These are phyloP conservation scores for Chenopodium album DNA, from an alignment of 148 eudicot genomes.

Conservation along the genomic window DNA sequence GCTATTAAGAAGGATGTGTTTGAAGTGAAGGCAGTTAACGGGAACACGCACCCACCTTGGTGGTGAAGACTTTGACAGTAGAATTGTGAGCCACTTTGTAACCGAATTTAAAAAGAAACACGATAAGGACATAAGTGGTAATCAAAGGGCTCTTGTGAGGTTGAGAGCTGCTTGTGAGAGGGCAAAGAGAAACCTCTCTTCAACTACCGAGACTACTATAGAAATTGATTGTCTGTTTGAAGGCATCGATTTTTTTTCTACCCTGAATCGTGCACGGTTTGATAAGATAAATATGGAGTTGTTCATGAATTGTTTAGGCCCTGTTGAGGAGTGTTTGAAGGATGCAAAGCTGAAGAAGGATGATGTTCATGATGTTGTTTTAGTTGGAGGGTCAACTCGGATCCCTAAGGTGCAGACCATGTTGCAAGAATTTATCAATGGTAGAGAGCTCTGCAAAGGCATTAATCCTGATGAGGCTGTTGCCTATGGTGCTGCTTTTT, in stretches of 20 bases:
- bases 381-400: conserved; percentile 16
- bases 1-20: conserved; percentile 9
- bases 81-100: not conserved
- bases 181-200: conserved; percentile 20
- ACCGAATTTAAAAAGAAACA: conserved; percentile 7
- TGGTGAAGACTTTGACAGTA: not conserved
- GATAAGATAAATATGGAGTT: conserved; percentile 6
- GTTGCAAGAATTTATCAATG: not conserved
- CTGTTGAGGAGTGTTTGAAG: not conserved
- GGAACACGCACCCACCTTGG: not conserved
- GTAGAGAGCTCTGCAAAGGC: conserved; percentile 1
- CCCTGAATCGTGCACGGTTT: conserved; percentile 7
- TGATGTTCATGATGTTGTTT: conserved; percentile 18
- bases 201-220: not conserved
- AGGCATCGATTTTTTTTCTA: not conserved
- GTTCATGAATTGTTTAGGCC: not conserved
- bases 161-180: conserved; percentile 23
- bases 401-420: conserved; percentile 14
- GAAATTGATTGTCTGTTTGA: conserved; percentile 21
- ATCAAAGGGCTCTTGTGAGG: conserved; percentile 8
- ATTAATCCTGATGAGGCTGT: conserved; percentile 22
- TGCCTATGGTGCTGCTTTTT: conserved; percentile 16
- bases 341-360: not conserved
- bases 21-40: not conserved
- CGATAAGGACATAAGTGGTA: not conserved